A percentile compares a stretch with the other conserved stretches of the same genome.
These are phyloP conservation scores for Osmanthus fragrans DNA, from an alignment of 257 asterid species.

Conservation along the genomic window DNA sequence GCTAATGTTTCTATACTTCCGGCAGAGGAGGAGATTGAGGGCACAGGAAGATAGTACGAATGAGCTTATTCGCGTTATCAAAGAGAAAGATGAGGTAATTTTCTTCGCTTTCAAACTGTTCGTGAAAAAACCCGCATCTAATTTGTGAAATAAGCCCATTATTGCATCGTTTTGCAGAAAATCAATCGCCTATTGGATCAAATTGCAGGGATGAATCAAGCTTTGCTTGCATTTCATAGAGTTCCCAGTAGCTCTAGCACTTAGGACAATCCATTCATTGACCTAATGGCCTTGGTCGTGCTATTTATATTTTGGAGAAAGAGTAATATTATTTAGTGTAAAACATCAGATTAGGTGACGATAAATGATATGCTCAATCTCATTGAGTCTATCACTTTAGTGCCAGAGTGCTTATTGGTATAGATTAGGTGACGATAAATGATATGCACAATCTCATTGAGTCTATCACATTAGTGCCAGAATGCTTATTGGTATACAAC, in stretches of 20 bases:
- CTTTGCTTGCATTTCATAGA: conserved; percentile 43
- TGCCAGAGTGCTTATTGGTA: too few species aligned
- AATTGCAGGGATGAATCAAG: conserved; percentile 64
- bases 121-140: conserved; percentile 39
- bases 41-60: not conserved
- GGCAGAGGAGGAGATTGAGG: conserved; percentile 25
- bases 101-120: conserved; percentile 27
- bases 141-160: not conserved
- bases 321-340: too few species aligned
- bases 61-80: conserved; percentile 27
- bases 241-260: conserved; percentile 19
- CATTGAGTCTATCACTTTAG: too few species aligned
- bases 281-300: too few species aligned
- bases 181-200: conserved; percentile 63
- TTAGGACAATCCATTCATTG: not conserved
- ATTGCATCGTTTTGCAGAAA: conserved; percentile 44
- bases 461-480: too few species aligned
- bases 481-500: too few species aligned
- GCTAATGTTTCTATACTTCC: conserved; percentile 22
- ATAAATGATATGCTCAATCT: too few species aligned
- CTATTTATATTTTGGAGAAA: too few species aligned
- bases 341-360: too few species aligned
- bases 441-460: too few species aligned
- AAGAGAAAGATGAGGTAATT: conserved; percentile 52
- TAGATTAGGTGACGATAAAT: too few species aligned